Conservation (phyloP, 176 grass and related monocot species). For the Paspalum notatum region DNA sequence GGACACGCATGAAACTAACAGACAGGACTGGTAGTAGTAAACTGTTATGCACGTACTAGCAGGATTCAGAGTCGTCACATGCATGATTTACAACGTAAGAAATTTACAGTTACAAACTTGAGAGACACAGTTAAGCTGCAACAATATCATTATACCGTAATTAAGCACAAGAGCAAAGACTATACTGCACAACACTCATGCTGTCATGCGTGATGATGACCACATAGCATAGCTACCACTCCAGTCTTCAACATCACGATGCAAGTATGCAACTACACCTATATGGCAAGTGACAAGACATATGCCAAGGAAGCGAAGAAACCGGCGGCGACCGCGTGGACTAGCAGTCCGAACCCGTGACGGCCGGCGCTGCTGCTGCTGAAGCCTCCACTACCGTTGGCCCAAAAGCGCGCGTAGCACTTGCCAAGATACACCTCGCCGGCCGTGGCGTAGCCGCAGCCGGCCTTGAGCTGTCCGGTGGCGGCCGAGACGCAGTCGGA, state of each 20-base stretch:
- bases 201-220: not conserved
- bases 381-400: constrained; percentile 33
- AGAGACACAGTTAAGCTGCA: not conserved
- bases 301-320: constrained; percentile 34
- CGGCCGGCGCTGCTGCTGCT: not conserved
- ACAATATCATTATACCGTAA: not conserved
- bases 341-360: not conserved
- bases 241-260: not conserved
- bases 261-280: constrained; percentile 9
- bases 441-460: constrained; percentile 58
- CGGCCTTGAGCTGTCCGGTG: constrained; percentile 63
- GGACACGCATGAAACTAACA: not conserved
- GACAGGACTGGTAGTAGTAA: not conserved
- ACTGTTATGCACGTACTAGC: not conserved
- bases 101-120: constrained; percentile 15
- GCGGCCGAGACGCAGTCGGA: constrained; percentile 73
- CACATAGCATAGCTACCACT: not conserved
- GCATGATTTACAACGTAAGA: not conserved
- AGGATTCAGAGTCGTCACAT: not conserved
- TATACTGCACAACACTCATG: not conserved
- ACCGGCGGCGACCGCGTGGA: not conserved
- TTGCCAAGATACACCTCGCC: constrained; percentile 90
- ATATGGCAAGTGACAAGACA: constrained; percentile 8
- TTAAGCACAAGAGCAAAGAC: constrained; percentile 13
- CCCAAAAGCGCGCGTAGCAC: constrained; percentile 86